Evolutionary conservation across 1,284 basidiomycete species (phyloP), one percentile per base, ranked within the genome.

Genomic region (Mrakiaceae sp.): DNA sequence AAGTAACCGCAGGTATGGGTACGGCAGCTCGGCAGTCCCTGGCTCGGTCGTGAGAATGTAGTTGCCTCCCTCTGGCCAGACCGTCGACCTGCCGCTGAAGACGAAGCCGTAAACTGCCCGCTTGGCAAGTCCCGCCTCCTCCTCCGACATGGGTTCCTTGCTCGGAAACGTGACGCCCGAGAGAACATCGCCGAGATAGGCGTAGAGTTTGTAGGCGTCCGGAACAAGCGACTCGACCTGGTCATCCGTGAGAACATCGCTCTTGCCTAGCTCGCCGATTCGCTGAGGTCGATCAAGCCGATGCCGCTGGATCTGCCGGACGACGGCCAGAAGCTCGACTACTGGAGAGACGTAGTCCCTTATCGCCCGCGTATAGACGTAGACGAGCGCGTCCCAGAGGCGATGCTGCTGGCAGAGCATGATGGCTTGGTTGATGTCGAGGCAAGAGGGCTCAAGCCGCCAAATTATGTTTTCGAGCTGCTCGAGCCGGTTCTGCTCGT

Each of bases 401-500:
- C 82, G 80, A 71, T 91, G 83, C 63, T 80, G 81, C 71, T 90
- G 85, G 72, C 96, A 98, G 4, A 99, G 79, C 14, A 78, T 82
- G 67, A 98, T 86, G 0, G 88, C 87, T 75, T 98, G 96, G 72
- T 98, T 89, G 74, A 98, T 86, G 72, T 99, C 96, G 66, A 99
- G 79, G 70, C 87, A 90, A 12, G 83, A 79, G 0, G 95, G 92
- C 70, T 97, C 89, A 66, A 98, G 90, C 73, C 96, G 91, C 90
- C 93, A 97, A 63, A 99, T 95, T 66, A 98, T 80, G 51, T 84
- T 82, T 74, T 98, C 93, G 1, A 90, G 89, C 3, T 85, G 79
- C 60, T 88, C 87, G 27, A 87, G 86, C 63, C 87, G 83, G 5
- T 80, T 79, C 51, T 84, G 81, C 49, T 86, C 82, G 60, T 87